phyloP scores from a whole-genome alignment of 1,284 basidiomycete species.

The Spongiforma sp. region DNA sequence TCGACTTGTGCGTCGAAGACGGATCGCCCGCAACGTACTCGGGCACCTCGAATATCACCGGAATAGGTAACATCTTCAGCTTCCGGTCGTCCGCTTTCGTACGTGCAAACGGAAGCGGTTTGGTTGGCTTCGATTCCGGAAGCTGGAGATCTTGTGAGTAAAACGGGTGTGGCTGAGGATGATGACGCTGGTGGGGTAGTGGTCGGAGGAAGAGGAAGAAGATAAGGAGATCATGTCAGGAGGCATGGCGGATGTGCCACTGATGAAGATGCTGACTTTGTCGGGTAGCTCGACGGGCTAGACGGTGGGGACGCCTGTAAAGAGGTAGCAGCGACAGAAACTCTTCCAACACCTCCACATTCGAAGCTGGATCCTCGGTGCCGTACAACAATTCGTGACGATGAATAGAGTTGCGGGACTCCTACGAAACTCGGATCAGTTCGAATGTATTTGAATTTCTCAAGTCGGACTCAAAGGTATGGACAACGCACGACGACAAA shows the following conservation, averaged over 20 bases:
- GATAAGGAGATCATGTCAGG: constrained; percentile 12
- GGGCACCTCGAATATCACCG: constrained; percentile 48
- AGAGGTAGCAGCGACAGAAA: no score
- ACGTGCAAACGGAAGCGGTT: constrained; percentile 54
- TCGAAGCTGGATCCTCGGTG: constrained; percentile 59
- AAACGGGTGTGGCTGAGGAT: no score
- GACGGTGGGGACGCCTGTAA: no score
- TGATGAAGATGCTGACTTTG: constrained; percentile 28
- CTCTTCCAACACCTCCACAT: no score
- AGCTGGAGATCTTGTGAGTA: no score
- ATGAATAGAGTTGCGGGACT: no score
- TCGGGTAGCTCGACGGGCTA: no score
- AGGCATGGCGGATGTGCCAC: constrained; percentile 16
- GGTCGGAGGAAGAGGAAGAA: no score
- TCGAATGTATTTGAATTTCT: no score
- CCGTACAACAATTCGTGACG: constrained; percentile 64
- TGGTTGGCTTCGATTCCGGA: constrained; percentile 45
- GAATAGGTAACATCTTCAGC: constrained; percentile 54
- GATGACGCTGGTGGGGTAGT: constrained; percentile 10
- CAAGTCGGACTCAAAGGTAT: no score
- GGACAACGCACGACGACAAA: no score
- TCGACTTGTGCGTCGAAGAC: constrained; percentile 25
- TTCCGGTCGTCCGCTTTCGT: constrained; percentile 53
- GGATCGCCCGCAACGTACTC: constrained; percentile 19
- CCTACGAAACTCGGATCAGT: no score